A percentile compares a stretch with the other conserved stretches of the same genome.
Conservation (phyloP, 2,329 filamentous ascomycete species). For the Fusarium sp. region DNA sequence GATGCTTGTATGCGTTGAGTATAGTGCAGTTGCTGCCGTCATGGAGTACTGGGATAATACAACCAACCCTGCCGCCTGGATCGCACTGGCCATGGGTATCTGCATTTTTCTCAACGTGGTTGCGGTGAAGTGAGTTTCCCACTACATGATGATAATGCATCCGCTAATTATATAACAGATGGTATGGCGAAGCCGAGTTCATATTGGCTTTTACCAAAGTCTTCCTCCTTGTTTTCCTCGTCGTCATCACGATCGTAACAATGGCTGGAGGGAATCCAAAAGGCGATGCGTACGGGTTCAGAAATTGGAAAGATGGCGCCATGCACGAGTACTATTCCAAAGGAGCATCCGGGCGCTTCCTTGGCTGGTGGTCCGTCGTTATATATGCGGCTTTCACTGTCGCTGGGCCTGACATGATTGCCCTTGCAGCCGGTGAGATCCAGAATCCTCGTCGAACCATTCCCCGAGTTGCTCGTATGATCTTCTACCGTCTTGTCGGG, state of each 20-base stretch:
- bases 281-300: slow-evolving; percentile 73
- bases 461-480: slow-evolving; percentile 78
- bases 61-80: slow-evolving; percentile 63
- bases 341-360: slow-evolving; percentile 72
- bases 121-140: slow-evolving; percentile 56
- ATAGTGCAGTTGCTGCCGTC: slow-evolving; percentile 60
- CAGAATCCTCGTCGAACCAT: slow-evolving; percentile 75
- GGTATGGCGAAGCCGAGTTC: slow-evolving; percentile 61
- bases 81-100: slow-evolving; percentile 61
- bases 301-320: slow-evolving; percentile 62
- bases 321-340: slow-evolving; percentile 53
- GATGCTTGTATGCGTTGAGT: slow-evolving; percentile 63
- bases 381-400: slow-evolving; percentile 79
- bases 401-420: slow-evolving; percentile 76
- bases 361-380: slow-evolving; percentile 69
- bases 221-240: slow-evolving; percentile 64
- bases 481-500: slow-evolving; percentile 78
- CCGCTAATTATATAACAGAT: slow-evolving; percentile 37
- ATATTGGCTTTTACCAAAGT: slow-evolving; percentile 71
- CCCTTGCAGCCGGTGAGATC: slow-evolving; percentile 70
- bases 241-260: slow-evolving; percentile 74
- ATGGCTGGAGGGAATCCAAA: slow-evolving; percentile 78
- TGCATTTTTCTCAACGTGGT: slow-evolving; percentile 63
- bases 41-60: slow-evolving; percentile 60
- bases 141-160: too few relatives aligned